These are phyloP conservation scores for Priceomyces carsonii DNA, from an alignment of 805 yeast species.

Conservation along the genomic window DNA sequence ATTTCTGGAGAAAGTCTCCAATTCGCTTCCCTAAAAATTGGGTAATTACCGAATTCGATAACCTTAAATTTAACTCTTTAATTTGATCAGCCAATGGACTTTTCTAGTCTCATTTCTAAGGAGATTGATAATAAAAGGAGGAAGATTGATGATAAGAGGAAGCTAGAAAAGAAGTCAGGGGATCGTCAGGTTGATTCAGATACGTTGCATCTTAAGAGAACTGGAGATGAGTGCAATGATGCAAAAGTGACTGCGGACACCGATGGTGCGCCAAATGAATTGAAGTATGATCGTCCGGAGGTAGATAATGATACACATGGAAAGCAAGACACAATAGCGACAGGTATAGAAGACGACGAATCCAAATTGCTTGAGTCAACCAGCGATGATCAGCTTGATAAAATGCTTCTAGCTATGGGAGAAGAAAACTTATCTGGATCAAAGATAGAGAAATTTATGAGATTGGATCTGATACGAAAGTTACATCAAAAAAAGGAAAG, in stretches of 20 bases:
- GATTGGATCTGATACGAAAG: conserved; percentile 17
- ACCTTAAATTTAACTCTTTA: conserved; percentile 1
- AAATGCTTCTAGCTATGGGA: conserved; percentile 15
- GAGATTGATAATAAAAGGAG: conserved; percentile 51
- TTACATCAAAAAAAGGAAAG: conserved; percentile 17
- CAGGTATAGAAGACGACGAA: neutral
- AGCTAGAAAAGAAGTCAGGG: no score
- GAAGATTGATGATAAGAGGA: conserved; percentile 14
- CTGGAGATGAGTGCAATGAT: no score
- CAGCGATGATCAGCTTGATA: conserved; percentile 24
- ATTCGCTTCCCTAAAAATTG: conserved; percentile 1
- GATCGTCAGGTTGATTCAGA: no score
- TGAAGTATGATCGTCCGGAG: neutral
- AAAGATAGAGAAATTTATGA: conserved; percentile 18
- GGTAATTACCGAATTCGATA: conserved; percentile 2
- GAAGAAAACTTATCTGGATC: conserved; percentile 6
- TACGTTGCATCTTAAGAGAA: no score
- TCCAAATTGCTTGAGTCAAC: conserved; percentile 12
- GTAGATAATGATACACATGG: neutral
- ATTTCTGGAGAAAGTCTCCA: conserved; percentile 1
- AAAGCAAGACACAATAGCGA: neutral
- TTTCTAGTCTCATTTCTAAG: conserved; percentile 43
- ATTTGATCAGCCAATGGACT: conserved; percentile 50
- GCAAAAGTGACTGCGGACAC: neutral
- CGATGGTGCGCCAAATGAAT: neutral